A percentile compares a stretch with the other conserved stretches of the same genome.
Evolutionary conservation across 495 filamentous ascomycete genomes (phyloP).

Genomic region (Polyplosphaeria fusca): DNA sequence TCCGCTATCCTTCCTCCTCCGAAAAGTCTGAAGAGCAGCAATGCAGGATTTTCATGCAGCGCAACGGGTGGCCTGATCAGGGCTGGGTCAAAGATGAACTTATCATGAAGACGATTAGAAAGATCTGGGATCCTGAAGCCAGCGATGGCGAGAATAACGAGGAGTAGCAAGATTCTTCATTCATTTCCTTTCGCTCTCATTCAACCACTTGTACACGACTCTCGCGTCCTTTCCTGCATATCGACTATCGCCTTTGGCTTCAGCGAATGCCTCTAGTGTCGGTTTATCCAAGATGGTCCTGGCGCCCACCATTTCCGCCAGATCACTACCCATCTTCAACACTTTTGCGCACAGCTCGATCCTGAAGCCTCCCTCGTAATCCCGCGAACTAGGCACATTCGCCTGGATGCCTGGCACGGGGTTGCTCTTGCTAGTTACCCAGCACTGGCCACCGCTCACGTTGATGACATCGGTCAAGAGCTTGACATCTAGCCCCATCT

Average conservation of each 20-base stretch:
- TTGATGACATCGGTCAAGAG: constrained; percentile 37
- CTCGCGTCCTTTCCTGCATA: constrained; percentile 36
- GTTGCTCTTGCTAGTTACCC: constrained; percentile 30
- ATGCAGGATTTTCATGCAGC: too few species aligned
- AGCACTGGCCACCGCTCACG: constrained; percentile 26
- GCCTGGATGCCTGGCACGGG: constrained; percentile 34
- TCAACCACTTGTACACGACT: constrained; percentile 36
- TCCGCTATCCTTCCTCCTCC: too few species aligned
- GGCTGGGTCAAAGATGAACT: too few species aligned
- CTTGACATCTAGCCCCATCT: constrained; percentile 30
- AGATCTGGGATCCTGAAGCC: too few species aligned
- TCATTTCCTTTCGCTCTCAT: constrained; percentile 30
- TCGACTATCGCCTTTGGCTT: constrained; percentile 30
- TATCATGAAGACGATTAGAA: too few species aligned
- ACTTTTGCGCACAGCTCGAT: constrained; percentile 33
- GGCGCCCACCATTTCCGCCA: constrained; percentile 33
- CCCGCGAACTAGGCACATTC: constrained; percentile 26
- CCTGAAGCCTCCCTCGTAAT: constrained; percentile 35
- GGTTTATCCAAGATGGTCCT: constrained; percentile 33
- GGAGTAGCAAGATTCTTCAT: too few species aligned
- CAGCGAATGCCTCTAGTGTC: constrained; percentile 32
- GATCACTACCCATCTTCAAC: constrained; percentile 33
- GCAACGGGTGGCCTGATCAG: too few species aligned
- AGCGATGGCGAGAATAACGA: too few species aligned
- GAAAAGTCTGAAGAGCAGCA: too few species aligned